These are phyloP conservation scores for Sarocladium strictum DNA, from an alignment of 2,329 filamentous ascomycete species.

Conservation along the genomic window DNA sequence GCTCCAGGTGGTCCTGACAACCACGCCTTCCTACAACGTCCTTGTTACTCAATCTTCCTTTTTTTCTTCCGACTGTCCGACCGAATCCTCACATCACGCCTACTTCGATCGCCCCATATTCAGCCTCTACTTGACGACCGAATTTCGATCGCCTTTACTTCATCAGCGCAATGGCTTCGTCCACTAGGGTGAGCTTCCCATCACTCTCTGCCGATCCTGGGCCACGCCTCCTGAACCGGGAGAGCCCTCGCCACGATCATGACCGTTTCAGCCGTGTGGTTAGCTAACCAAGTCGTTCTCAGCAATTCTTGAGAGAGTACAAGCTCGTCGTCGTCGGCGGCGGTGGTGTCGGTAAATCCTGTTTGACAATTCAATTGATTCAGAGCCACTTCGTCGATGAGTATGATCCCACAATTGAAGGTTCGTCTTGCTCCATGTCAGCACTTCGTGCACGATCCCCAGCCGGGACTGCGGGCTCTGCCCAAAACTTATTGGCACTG, in stretches of 20 bases:
- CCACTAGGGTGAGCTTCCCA: slow-evolving; percentile 4
- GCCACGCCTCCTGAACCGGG: background rate
- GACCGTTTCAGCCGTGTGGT: background rate
- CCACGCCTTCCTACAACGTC: slow-evolving; percentile 7
- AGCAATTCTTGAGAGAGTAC: slow-evolving; percentile 81
- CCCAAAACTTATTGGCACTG: background rate
- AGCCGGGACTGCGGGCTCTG: too few species aligned
- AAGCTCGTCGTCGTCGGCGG: slow-evolving; percentile 96
- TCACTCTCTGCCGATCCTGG: background rate
- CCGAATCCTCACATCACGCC: background rate
- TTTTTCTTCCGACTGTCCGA: slow-evolving; percentile 4
- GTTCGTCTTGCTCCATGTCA: slow-evolving; percentile 46
- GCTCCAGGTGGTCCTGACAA: slow-evolving; percentile 9
- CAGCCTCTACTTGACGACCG: background rate
- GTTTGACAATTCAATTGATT: slow-evolving; percentile 94
- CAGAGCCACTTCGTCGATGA: slow-evolving; percentile 98
- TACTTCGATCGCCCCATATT: background rate
- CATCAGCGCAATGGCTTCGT: slow-evolving; percentile 3
- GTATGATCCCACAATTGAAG: slow-evolving; percentile 99
- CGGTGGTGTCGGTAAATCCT: slow-evolving; percentile 98
- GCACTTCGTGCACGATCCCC: too few species aligned
- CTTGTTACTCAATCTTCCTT: slow-evolving; percentile 7
- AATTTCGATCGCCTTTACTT: background rate
- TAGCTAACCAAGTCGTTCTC: slow-evolving; percentile 10
- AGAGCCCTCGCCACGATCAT: background rate